Conservation (phyloP, 495 filamentous ascomycete species). For the Aspergillus conjunctus region DNA sequence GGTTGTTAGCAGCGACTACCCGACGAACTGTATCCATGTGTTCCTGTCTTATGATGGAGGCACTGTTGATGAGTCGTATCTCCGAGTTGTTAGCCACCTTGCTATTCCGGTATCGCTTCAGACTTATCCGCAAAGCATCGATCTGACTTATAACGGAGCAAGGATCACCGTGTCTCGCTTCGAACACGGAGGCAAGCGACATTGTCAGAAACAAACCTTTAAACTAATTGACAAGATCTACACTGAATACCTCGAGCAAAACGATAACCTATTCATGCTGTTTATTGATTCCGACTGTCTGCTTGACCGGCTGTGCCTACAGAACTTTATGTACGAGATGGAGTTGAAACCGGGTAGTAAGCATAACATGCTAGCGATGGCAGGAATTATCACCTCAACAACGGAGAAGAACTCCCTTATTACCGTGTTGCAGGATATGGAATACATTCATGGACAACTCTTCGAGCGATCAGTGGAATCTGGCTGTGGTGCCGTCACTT, state of each 20-base stretch:
- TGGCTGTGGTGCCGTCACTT: conserved; percentile 91
- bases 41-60: conserved; percentile 97
- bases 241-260: conserved; percentile 79
- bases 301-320: conserved; percentile 86
- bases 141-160: conserved; percentile 78
- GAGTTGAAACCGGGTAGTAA: conserved; percentile 93
- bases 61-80: conserved; percentile 83
- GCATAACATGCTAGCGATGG: conserved; percentile 96
- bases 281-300: conserved; percentile 99
- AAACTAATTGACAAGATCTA: conserved; percentile 95
- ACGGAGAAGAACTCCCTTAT: conserved; percentile 87
- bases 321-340: conserved; percentile 99
- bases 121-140: conserved; percentile 85
- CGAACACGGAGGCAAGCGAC: conserved; percentile 87
- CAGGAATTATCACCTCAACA: conserved; percentile 94
- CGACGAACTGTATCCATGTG: conserved; percentile 88
- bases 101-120: conserved; percentile 79
- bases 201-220: conserved; percentile 94
- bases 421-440: conserved; percentile 95
- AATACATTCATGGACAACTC: conserved; percentile 96
- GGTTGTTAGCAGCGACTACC: conserved; percentile 93
- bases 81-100: conserved; percentile 84
- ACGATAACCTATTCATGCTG: conserved; percentile 92
- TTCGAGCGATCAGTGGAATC: conserved; percentile 98
- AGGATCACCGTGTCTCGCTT: conserved; percentile 93